Evolutionary conservation across 2,329 filamentous ascomycete species (phyloP), one percentile per base, ranked within the genome.

Genomic region (Fusarium ambrosium): DNA sequence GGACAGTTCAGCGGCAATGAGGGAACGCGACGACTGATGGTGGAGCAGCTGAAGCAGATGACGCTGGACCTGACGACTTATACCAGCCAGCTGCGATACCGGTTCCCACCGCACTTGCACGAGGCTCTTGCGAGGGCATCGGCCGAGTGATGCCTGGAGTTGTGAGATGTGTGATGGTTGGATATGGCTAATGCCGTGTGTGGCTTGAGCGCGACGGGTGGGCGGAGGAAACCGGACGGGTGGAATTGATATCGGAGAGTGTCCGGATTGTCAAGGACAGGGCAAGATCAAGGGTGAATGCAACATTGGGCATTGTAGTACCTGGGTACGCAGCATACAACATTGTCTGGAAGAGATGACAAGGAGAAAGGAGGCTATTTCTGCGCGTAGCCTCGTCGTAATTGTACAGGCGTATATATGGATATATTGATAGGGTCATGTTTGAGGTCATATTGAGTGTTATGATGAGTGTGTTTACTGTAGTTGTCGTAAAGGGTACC

Each of bases 1-100:
- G 92, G 92, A 32, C 90, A 92, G 77, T 98, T 93, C 82, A 95
- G 93, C 77, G 92, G 90, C 73, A 92, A 93, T 82, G 91, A 92
- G 79, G 89, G 89, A 66, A 92, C 88, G 74, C 87, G 88, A 80
- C 87, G 85, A 81, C 85, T 86, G 82, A 89, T 95, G 84, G 91
- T 92, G 62, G 91, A 93, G 68, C 88, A 93, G 79, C 86, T 97
- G 79, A 90, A 93, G 85, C 91, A 93, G 82, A 94, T 94, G 86
- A 95, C 94, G 43, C 92, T 95, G 82, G 96, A 98, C 83, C 84
- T 98, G 79, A 98, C 97, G 86, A 93, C 97, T 16, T 98, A 98
- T 86, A 96, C 95, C 18, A 96, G 95, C 66, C 91, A 98, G 88
- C 91, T 98, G 80, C 92, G 94, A 80, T 98, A 98, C 85, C 92